These are phyloP conservation scores for Pelomyxa schiedti DNA, from an alignment of 78 protist genomes.

Conservation along the genomic window DNA sequence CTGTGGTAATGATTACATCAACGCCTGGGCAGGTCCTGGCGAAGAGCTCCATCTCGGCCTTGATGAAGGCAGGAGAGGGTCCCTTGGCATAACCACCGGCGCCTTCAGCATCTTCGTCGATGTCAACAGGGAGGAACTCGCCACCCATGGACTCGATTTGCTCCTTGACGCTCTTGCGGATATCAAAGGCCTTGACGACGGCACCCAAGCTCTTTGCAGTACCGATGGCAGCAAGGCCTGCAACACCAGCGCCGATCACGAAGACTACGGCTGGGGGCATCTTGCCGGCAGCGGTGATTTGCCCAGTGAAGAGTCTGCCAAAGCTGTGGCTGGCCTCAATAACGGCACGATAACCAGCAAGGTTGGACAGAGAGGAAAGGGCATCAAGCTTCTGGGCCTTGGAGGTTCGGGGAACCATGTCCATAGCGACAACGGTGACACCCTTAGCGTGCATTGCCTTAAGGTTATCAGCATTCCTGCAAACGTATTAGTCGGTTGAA, in stretches of 20 bases:
- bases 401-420: conserved; percentile 76
- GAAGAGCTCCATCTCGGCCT: conserved; percentile 84
- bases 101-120: conserved; percentile 77
- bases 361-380: conserved; percentile 85
- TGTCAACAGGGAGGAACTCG: conserved; percentile 82
- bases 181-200: conserved; percentile 91
- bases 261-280: conserved; percentile 87
- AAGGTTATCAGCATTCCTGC: conserved; percentile 2
- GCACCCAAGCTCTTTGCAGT: conserved; percentile 90
- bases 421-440: conserved; percentile 78
- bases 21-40: conserved; percentile 68
- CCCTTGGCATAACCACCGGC: conserved; percentile 90
- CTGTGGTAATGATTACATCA: conserved; percentile 97
- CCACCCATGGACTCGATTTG: conserved; percentile 94
- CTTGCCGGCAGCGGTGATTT: conserved; percentile 95
- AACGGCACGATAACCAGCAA: conserved; percentile 94
- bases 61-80: conserved; percentile 81
- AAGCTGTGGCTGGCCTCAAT: conserved; percentile 74
- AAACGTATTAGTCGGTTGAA: no score
- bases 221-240: conserved; percentile 94
- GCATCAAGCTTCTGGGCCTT: conserved; percentile 91
- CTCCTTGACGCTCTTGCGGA: conserved; percentile 87
- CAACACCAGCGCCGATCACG: conserved; percentile 96
- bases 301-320: conserved; percentile 81
- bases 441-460: conserved; percentile 9